Evolutionary conservation across 345 rosid species (phyloP).

Genomic region (Euclidium syriacum): DNA sequence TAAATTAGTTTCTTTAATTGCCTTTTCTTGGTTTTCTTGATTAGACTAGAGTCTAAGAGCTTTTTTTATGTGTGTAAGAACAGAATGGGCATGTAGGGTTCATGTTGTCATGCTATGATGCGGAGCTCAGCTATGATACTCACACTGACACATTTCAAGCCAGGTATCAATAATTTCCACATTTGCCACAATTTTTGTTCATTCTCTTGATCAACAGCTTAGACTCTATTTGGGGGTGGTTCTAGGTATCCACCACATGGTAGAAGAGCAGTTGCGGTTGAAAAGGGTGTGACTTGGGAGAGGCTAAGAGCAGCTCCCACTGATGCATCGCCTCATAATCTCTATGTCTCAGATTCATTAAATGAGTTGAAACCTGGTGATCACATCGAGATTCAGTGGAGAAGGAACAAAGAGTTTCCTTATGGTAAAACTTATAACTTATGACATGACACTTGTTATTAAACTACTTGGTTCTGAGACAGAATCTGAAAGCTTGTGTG

Average conservation of each 20-base stretch:
- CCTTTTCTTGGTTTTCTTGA: neutral
- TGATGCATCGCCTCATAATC: slow-evolving; percentile 64
- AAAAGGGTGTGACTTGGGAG: slow-evolving; percentile 66
- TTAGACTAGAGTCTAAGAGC: neutral
- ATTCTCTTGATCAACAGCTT: neutral
- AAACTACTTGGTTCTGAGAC: neutral
- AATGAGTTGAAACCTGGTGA: slow-evolving; percentile 74
- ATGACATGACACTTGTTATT: neutral
- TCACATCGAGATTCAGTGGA: slow-evolving; percentile 95
- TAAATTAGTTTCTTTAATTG: neutral
- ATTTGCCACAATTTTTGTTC: neutral
- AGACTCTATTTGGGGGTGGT: neutral
- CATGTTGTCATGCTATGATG: slow-evolving; percentile 95
- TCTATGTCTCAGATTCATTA: slow-evolving; percentile 60
- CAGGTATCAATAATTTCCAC: slow-evolving; percentile 40
- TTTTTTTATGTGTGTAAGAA: slow-evolving; percentile 15
- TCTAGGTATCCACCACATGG: slow-evolving; percentile 81
- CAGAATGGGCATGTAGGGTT: slow-evolving; percentile 95
- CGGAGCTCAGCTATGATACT: slow-evolving; percentile 72
- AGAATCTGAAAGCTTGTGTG: neutral
- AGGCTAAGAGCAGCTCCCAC: slow-evolving; percentile 72
- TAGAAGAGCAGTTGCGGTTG: slow-evolving; percentile 53
- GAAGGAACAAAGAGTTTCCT: slow-evolving; percentile 83
- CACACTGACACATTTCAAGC: slow-evolving; percentile 72
- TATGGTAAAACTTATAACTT: slow-evolving; percentile 51